A percentile compares a stretch with the other conserved stretches of the same genome.
These are phyloP conservation scores for Phlyctochytrium bullatum DNA, from an alignment of 192 early-diverging fungal genomes.

Conservation along the genomic window DNA sequence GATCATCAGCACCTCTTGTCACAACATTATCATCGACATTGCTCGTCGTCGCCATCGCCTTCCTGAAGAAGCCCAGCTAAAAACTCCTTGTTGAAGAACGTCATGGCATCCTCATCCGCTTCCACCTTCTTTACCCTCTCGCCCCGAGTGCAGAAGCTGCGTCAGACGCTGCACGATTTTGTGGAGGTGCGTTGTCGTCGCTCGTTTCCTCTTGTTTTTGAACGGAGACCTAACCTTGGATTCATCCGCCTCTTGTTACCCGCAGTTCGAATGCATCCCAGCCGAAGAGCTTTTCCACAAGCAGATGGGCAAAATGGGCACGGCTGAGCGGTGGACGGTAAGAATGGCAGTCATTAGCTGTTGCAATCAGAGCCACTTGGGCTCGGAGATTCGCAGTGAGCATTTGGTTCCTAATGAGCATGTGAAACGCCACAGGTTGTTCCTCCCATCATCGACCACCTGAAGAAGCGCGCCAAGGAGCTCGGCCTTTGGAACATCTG, in stretches of 20 bases:
- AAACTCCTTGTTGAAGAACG: no score
- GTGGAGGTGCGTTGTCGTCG: slow-evolving; percentile 34
- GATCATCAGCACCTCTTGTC: no score
- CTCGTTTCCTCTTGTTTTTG: not conserved
- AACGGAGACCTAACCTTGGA: not conserved
- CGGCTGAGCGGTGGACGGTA: slow-evolving; percentile 82
- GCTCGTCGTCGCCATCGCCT: no score
- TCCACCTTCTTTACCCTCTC: slow-evolving; percentile 33
- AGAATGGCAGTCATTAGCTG: not conserved
- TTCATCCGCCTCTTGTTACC: slow-evolving; percentile 8
- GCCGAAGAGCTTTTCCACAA: slow-evolving; percentile 73
- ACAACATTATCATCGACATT: no score
- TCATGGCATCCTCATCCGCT: no score
- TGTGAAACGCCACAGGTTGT: slow-evolving; percentile 34
- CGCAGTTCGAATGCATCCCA: slow-evolving; percentile 84
- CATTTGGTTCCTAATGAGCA: no score
- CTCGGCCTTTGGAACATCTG: slow-evolving; percentile 98
- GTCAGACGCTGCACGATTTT: slow-evolving; percentile 38
- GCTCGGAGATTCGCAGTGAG: no score
- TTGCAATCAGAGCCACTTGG: not conserved
- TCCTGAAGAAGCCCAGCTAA: no score
- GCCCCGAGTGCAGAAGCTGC: slow-evolving; percentile 33
- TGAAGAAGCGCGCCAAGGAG: slow-evolving; percentile 80
- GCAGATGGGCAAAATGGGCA: slow-evolving; percentile 63
- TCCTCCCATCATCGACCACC: slow-evolving; percentile 81